Conservation (phyloP, 2,329 filamentous ascomycete species). For the Elsinoe batatas region DNA sequence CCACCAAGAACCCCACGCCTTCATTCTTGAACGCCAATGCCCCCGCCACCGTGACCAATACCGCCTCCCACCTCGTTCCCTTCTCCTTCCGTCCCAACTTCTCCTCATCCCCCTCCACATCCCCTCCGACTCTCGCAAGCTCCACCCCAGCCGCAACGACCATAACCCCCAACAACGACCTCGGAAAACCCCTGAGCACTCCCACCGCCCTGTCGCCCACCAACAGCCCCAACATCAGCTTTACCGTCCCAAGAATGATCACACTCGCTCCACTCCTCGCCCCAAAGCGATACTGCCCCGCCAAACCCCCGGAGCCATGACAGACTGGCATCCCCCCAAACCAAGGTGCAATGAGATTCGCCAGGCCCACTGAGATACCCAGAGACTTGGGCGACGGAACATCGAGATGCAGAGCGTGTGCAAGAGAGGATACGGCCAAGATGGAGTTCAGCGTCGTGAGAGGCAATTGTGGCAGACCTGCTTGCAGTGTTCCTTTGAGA, state of each 20-base stretch:
- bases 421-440: slow-evolving; percentile 73
- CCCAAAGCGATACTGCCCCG: slow-evolving; percentile 84
- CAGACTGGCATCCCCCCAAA: slow-evolving; percentile 94
- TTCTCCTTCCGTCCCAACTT: slow-evolving; percentile 44
- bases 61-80: slow-evolving; percentile 71
- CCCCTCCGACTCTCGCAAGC: slow-evolving; percentile 64
- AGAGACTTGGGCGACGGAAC: slow-evolving; percentile 65
- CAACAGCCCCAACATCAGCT: slow-evolving; percentile 64
- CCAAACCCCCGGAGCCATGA: slow-evolving; percentile 82
- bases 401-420: slow-evolving; percentile 54
- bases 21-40: slow-evolving; percentile 84
- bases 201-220: slow-evolving; percentile 65
- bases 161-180: slow-evolving; percentile 70
- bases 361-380: slow-evolving; percentile 68
- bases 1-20: slow-evolving; percentile 73
- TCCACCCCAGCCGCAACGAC: slow-evolving; percentile 84
- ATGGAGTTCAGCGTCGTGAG: slow-evolving; percentile 89
- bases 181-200: slow-evolving; percentile 63
- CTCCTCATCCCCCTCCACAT: slow-evolving; percentile 16
- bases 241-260: slow-evolving; percentile 65
- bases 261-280: slow-evolving; percentile 79
- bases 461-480: slow-evolving; percentile 75
- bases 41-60: slow-evolving; percentile 77
- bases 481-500: slow-evolving; percentile 50
- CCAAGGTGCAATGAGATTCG: slow-evolving; percentile 82